phyloP scores from a whole-genome alignment of 1,284 basidiomycete species.

The Mycena citricolor region DNA sequence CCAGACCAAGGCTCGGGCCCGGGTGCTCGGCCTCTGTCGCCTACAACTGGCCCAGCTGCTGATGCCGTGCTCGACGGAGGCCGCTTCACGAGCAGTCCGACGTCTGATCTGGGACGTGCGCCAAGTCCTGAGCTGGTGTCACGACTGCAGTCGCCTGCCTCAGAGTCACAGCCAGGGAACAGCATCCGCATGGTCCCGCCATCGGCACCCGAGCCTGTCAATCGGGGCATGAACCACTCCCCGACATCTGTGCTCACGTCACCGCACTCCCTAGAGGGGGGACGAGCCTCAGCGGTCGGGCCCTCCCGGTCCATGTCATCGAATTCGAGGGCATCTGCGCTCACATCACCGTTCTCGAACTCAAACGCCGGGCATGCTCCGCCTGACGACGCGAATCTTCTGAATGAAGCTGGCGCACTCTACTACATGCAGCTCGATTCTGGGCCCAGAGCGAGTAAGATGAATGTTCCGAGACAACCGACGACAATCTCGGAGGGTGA shows the following conservation, averaged over 20 bases:
- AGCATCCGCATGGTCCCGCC: conserved; percentile 17
- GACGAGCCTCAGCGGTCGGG: not conserved
- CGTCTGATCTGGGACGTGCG: conserved; percentile 16
- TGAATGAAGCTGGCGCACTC: conserved; percentile 59
- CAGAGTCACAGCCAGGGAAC: conserved; percentile 6
- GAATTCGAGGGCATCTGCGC: conserved; percentile 36
- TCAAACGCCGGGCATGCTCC: not conserved
- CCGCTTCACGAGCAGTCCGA: conserved; percentile 18
- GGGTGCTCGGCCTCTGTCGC: conserved; percentile 6
- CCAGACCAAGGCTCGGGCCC: not conserved
- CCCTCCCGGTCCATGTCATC: conserved; percentile 27
- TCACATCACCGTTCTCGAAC: conserved; percentile 46
- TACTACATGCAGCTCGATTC: conserved; percentile 66
- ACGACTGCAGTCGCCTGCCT: conserved; percentile 10
- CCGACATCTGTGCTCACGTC: conserved; percentile 23
- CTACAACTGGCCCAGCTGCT: conserved; percentile 1
- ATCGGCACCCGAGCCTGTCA: conserved; percentile 11
- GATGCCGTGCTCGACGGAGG: conserved; percentile 11
- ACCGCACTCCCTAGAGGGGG: conserved; percentile 22
- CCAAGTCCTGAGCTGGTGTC: too few species aligned
- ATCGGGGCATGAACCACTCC: conserved; percentile 18
- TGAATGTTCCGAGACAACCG: conserved; percentile 33
- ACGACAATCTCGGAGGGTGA: conserved; percentile 39
- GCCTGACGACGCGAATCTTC: conserved; percentile 41
- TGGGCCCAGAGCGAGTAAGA: conserved; percentile 27